phyloP scores from a whole-genome alignment of 2,329 filamentous ascomycete genomes.

The Xylariomycetidae sp. region DNA sequence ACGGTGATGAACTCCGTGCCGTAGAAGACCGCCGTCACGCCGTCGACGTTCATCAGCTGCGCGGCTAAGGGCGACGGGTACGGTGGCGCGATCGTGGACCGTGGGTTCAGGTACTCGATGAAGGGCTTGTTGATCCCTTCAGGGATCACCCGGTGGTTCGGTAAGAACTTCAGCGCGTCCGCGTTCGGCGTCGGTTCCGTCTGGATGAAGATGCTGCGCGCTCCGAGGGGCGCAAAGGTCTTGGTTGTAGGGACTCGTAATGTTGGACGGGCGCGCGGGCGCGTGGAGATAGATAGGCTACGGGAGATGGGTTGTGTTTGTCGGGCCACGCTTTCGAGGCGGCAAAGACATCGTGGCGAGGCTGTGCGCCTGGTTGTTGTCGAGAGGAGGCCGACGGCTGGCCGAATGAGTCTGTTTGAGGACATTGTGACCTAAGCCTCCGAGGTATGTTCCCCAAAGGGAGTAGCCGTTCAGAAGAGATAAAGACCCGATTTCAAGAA shows the following conservation, averaged over 20 bases:
- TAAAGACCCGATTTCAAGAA: no score
- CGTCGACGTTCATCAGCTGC: constrained; percentile 86
- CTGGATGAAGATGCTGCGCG: constrained; percentile 91
- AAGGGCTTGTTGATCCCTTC: constrained; percentile 66
- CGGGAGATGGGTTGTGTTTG: no score
- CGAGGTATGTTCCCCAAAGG: no score
- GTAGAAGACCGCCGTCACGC: constrained; percentile 92
- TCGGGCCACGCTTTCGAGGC: no score
- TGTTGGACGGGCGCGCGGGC: no score
- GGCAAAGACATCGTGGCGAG: constrained; percentile 13
- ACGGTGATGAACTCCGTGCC: constrained; percentile 95
- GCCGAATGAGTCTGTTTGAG: constrained; percentile 20
- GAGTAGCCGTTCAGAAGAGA: no score
- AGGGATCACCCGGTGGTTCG: constrained; percentile 81
- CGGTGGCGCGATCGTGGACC: constrained; percentile 80
- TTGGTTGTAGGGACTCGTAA: no score
- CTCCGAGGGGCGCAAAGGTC: constrained; percentile 28
- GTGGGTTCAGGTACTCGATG: constrained; percentile 85
- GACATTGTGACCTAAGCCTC: constrained; percentile 17
- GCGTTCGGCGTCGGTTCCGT: constrained; percentile 90
- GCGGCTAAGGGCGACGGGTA: constrained; percentile 88
- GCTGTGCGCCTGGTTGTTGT: constrained; percentile 16
- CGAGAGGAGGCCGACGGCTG: constrained; percentile 20
- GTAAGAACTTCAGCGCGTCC: constrained; percentile 95
- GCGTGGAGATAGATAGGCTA: no score